Percentiles rank a stretch among this genome's conserved stretches.
phyloP scores from a whole-genome alignment of 2,329 filamentous ascomycete species.

The Penicillium sp. region DNA sequence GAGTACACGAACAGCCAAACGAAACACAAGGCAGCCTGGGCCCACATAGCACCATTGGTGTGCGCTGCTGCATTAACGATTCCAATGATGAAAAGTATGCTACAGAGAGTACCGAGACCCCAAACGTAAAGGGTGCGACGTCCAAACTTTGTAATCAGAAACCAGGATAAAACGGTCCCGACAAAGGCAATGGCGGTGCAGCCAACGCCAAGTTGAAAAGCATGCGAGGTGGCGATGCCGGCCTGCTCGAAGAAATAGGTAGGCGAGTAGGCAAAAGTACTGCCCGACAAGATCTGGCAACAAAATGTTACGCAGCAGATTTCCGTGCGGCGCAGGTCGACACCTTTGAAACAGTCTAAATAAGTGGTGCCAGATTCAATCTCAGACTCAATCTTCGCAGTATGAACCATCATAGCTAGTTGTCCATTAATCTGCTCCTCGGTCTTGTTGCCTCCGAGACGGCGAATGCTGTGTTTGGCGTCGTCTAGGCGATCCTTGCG shows the following conservation, averaged over 20 bases:
- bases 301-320: slow-evolving; percentile 39
- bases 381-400: slow-evolving; percentile 33
- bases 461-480: slow-evolving; percentile 19
- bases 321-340: slow-evolving; percentile 41
- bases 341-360: slow-evolving; percentile 31
- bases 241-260: slow-evolving; percentile 44
- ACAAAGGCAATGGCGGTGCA: slow-evolving; percentile 52
- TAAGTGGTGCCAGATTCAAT: slow-evolving; percentile 30
- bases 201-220: slow-evolving; percentile 47
- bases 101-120: slow-evolving; percentile 29
- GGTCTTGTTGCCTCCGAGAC: slow-evolving; percentile 22
- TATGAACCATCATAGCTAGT: slow-evolving; percentile 40
- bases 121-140: slow-evolving; percentile 42
- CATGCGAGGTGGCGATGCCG: slow-evolving; percentile 31
- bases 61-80: slow-evolving; percentile 23
- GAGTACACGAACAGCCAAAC: slow-evolving; percentile 57
- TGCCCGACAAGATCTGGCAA: slow-evolving; percentile 38
- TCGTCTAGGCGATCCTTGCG: slow-evolving; percentile 24
- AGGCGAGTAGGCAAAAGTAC: slow-evolving; percentile 36
- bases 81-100: slow-evolving; percentile 30
- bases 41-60: slow-evolving; percentile 28
- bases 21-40: slow-evolving; percentile 47
- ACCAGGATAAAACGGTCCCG: slow-evolving; percentile 53
- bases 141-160: slow-evolving; percentile 37
- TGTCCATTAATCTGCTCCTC: slow-evolving; percentile 23